Base-by-base conservation (phyloP, 2,329 filamentous ascomycete genomes). In the Huntiella abstrusa region DNA sequence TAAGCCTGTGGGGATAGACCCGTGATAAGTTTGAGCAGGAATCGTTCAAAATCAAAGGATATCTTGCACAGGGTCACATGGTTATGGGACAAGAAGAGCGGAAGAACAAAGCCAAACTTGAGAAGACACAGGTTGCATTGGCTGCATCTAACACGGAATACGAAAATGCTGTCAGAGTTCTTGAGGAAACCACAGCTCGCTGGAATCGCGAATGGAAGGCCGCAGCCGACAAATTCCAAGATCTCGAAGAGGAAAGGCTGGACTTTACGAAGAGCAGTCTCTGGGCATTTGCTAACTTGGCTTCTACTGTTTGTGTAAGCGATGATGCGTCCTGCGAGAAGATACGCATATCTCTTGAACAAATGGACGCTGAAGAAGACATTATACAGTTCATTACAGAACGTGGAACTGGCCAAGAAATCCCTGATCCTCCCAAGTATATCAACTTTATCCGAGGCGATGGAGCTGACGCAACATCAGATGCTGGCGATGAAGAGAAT, bases 151-250 rank as follows among this genome's bases (percentile, higher is more conserved):
- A 92, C 62, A 79, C 77, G 39, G 91, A 96, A 56, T 98, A 98
- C 59, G 88, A 98, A 61, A 75, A 76, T 44, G 86, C 91, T 0
- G 82, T 98, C 50, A 96, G 96, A 62, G 71, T 83, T 1, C 71
- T 98, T 4, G 88, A 98, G 58, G 91, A 96, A 54, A 98, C 91
- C 0, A 98, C 91, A 0, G 81, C 77, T 4, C 74, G 88, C 46
- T 98, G 91, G 91, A 98, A 98, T 59, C 75, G 88, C 55, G 91
- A 98, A 60, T 98, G 91, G 91, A 98, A 96, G 63, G 77, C 83
- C 15, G 91, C 88, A 1, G 93, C 91, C 56, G 92, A 92, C 69
- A 98, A 96, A 67, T 98, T 98, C 62, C 92, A 98, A 66, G 92
- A 98, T 56, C 74, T 98, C 10, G 91, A 98, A 63, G 92, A 98